Conservation (phyloP, 352 stramenopile species). For the Globisporangium acanthophoron region DNA sequence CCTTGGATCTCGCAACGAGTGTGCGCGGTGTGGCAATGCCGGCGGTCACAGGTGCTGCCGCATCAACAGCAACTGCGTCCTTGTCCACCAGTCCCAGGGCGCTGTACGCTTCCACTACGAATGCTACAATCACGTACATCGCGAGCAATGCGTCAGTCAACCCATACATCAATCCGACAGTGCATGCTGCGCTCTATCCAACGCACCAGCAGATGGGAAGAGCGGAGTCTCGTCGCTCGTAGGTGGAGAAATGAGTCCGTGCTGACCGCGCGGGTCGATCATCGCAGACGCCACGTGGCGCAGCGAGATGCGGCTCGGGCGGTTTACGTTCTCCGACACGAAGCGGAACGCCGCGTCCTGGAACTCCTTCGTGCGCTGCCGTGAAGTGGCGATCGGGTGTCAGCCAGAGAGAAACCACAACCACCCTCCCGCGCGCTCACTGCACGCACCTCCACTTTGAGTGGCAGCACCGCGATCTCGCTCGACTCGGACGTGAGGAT, state of each 20-base stretch:
- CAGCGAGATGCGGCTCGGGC: conserved; percentile 59
- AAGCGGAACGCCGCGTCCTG: conserved; percentile 54
- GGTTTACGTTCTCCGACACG: conserved; percentile 41
- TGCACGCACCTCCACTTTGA: conserved; percentile 39
- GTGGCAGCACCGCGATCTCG: conserved; percentile 75
- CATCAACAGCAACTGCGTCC: conserved; percentile 22
- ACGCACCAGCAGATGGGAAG: conserved; percentile 50
- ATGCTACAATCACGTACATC: conserved; percentile 20
- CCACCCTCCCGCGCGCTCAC: neutral
- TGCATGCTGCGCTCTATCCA: neutral
- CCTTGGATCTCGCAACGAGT: conserved; percentile 28
- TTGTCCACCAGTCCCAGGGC: conserved; percentile 55
- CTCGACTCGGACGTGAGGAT: conserved; percentile 62
- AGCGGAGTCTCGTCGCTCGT: conserved; percentile 6
- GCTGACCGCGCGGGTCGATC: conserved; percentile 27
- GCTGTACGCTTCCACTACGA: conserved; percentile 65
- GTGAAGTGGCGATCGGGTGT: neutral
- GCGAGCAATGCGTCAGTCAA: neutral
- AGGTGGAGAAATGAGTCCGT: neutral
- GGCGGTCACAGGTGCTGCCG: conserved; percentile 19
- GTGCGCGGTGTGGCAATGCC: conserved; percentile 43
- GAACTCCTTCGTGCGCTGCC: conserved; percentile 56
- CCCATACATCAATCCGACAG: neutral
- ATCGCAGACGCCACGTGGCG: conserved; percentile 41
- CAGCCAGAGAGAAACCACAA: neutral